Evolutionary conservation across 768 basidiomycete species (phyloP).

Genomic region (Collybia mongolica): DNA sequence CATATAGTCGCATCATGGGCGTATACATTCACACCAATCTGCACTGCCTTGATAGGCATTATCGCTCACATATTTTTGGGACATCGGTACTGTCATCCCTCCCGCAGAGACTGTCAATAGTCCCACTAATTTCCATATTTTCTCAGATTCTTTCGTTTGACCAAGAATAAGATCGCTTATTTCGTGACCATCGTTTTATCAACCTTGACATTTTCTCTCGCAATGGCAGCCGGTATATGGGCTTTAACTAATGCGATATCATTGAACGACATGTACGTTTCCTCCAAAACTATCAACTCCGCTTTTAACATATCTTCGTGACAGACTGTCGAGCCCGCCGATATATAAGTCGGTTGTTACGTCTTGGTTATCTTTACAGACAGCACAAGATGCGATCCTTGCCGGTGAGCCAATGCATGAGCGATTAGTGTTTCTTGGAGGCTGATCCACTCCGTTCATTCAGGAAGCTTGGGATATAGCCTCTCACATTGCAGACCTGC

Average conservation of each 20-base stretch:
- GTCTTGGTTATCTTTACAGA: conserved; percentile 10
- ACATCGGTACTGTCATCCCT: conserved; percentile 20
- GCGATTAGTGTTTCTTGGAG: neutral
- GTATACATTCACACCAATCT: conserved; percentile 33
- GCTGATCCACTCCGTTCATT: neutral
- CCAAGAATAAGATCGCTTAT: conserved; percentile 4
- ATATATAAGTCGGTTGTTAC: neutral
- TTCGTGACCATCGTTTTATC: neutral
- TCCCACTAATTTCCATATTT: conserved; percentile 13
- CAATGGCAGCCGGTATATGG: conserved; percentile 10
- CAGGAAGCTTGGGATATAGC: conserved; percentile 18
- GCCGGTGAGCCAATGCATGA: neutral
- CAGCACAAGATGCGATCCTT: conserved; percentile 7
- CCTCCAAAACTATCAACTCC: neutral
- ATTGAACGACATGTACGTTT: conserved; percentile 16
- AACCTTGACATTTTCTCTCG: conserved; percentile 12
- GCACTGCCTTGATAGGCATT: conserved; percentile 30
- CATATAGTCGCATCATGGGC: conserved; percentile 29
- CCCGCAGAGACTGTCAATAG: neutral
- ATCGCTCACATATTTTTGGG: conserved; percentile 35
- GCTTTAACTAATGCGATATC: conserved; percentile 9
- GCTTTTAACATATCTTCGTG: neutral
- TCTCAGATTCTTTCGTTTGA: conserved; percentile 15
- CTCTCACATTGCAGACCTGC: conserved; percentile 16
- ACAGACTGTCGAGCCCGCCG: neutral